Evolutionary conservation across 768 basidiomycete genomes (phyloP).

Genomic region (Tricholomella constricta): DNA sequence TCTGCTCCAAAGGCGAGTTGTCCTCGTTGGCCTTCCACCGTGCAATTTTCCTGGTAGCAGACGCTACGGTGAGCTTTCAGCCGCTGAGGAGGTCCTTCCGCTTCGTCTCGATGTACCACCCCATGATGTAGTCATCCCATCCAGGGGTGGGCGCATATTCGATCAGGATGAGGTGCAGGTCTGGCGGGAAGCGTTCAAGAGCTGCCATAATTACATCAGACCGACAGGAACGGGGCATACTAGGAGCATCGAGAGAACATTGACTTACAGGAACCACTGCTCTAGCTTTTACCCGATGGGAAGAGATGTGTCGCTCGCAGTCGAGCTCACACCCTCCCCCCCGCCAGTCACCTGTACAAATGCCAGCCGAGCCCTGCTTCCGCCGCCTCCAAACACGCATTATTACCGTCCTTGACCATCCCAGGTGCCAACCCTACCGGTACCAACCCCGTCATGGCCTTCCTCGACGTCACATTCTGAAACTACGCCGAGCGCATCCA

Average conservation of each 20-base stretch:
- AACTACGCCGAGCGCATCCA: conserved; percentile 30
- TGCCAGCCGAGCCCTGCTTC: no score
- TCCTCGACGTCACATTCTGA: conserved; percentile 33
- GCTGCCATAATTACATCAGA: conserved; percentile 77
- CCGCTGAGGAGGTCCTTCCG: conserved; percentile 86
- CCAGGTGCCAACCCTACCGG: neutral
- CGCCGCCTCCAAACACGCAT: neutral
- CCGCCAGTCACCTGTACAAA: no score
- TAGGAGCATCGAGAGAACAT: conserved; percentile 74
- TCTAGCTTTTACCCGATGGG: conserved; percentile 83
- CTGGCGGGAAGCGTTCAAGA: conserved; percentile 83
- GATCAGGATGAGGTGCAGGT: conserved; percentile 65
- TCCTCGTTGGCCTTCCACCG: conserved; percentile 77
- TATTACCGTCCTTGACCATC: neutral
- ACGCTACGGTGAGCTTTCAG: conserved; percentile 67
- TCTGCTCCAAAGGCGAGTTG: conserved; percentile 31
- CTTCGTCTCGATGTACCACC: conserved; percentile 85
- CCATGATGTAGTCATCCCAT: conserved; percentile 91
- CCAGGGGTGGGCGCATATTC: conserved; percentile 70
- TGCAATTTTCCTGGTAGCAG: conserved; percentile 27
- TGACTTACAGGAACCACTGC: conserved; percentile 69
- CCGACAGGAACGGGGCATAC: conserved; percentile 45
- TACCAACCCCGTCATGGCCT: neutral
- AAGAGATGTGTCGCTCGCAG: conserved; percentile 35
- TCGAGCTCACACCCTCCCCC: no score